These are phyloP conservation scores for Amylocarpus encephaloides DNA, from an alignment of 2,329 filamentous ascomycete species.

Conservation along the genomic window DNA sequence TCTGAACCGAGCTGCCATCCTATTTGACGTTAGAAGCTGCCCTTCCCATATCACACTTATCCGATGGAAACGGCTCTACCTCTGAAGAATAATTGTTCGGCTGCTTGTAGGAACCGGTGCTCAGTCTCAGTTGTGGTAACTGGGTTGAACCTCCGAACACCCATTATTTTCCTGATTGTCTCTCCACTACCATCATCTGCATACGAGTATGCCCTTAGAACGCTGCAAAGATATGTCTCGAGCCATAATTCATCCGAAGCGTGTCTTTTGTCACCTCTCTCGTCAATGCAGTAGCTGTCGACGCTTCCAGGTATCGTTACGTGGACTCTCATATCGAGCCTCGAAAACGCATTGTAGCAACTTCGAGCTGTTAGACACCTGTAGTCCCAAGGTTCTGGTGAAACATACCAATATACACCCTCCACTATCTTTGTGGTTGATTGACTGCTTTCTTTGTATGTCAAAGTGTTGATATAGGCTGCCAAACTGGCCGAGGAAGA, in stretches of 20 bases:
- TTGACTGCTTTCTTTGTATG: slow-evolving; percentile 79
- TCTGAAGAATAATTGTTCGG: slow-evolving; percentile 90
- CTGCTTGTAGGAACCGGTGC: slow-evolving; percentile 89
- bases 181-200: slow-evolving; percentile 93
- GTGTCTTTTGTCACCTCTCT: slow-evolving; percentile 89
- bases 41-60: background rate
- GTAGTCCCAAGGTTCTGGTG: background rate
- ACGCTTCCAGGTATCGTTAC: slow-evolving; percentile 95
- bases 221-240: slow-evolving; percentile 93
- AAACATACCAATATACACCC: slow-evolving; percentile 78
- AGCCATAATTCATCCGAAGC: slow-evolving; percentile 93
- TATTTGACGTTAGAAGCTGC: slow-evolving; percentile 31
- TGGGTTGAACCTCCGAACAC: slow-evolving; percentile 94
- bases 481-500: slow-evolving; percentile 95
- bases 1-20: slow-evolving; percentile 95
- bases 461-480: slow-evolving; percentile 96
- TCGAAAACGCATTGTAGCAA: slow-evolving; percentile 99
- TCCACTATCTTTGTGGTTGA: slow-evolving; percentile 78
- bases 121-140: slow-evolving; percentile 98
- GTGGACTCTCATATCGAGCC: slow-evolving; percentile 96
- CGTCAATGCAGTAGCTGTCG: slow-evolving; percentile 95
- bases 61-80: slow-evolving; percentile 43
- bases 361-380: slow-evolving; percentile 32
- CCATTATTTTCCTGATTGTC: slow-evolving; percentile 92
- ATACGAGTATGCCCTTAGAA: slow-evolving; percentile 90